Conservation (phyloP, 2,329 filamentous ascomycete species). For the Exserohilum turcica region DNA sequence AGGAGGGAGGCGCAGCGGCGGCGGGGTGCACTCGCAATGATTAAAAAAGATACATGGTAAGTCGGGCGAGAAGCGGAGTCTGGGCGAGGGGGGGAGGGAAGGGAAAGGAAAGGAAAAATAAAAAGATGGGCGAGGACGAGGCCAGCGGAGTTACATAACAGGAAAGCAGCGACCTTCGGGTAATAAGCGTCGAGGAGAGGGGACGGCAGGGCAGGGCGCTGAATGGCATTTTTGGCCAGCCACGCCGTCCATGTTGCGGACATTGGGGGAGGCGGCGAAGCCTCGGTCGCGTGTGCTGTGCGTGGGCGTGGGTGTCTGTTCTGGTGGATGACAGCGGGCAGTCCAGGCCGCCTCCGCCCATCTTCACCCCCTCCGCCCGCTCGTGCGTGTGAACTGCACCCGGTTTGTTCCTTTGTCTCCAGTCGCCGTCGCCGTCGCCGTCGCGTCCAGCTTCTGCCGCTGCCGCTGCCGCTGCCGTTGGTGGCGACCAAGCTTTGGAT, state of each 20-base stretch:
- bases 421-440: neutral
- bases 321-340: too few relatives aligned
- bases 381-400: neutral
- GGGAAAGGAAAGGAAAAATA: neutral
- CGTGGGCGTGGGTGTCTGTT: too few relatives aligned
- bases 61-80: neutral
- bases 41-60: slow-evolving; percentile 30
- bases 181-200: slow-evolving; percentile 12
- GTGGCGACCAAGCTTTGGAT: slow-evolving; percentile 28
- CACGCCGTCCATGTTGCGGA: slow-evolving; percentile 11
- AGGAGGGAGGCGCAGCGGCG: slow-evolving; percentile 34
- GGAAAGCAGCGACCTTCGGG: slow-evolving; percentile 5
- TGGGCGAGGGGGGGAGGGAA: too few relatives aligned
- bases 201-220: slow-evolving; percentile 6
- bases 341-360: too few relatives aligned
- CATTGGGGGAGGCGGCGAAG: slow-evolving; percentile 9
- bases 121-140: neutral
- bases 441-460: slow-evolving; percentile 4
- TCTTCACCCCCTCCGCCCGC: too few relatives aligned
- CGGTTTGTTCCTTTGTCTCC: slow-evolving; percentile 13
- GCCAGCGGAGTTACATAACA: neutral
- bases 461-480: too few relatives aligned
- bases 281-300: slow-evolving; percentile 11
- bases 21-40: slow-evolving; percentile 20
- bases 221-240: slow-evolving; percentile 6